phyloP scores from a whole-genome alignment of 805 yeast genomes.

The Ogataea chonburiensis region DNA sequence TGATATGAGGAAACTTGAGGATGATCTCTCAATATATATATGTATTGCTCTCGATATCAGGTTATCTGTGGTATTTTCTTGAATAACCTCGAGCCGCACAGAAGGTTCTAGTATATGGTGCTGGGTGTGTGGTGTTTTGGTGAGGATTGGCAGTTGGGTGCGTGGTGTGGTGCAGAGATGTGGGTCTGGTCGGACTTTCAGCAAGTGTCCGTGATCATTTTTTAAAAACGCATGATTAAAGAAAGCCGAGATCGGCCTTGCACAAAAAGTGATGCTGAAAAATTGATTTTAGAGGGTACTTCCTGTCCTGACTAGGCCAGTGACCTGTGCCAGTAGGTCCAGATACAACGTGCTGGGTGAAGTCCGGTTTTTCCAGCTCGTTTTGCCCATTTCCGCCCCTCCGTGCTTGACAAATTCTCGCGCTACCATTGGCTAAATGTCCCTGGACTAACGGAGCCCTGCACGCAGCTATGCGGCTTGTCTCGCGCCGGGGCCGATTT shows the following conservation, averaged over 20 bases:
- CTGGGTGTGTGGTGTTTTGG: slow-evolving; percentile 1
- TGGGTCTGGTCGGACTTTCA: slow-evolving; percentile 5
- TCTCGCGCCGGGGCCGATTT: slow-evolving; percentile 15
- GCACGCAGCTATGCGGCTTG: slow-evolving; percentile 16
- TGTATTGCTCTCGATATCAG: not conserved
- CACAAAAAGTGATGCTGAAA: not conserved
- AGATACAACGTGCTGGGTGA: too few species aligned
- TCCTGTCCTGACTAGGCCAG: too few species aligned
- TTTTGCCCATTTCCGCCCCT: not conserved
- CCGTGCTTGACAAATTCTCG: slow-evolving; percentile 16
- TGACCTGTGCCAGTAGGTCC: too few species aligned
- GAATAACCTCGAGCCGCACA: slow-evolving; percentile 8
- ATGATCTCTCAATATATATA: slow-evolving; percentile 1
- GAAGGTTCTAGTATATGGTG: slow-evolving; percentile 8
- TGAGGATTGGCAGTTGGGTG: too few species aligned
- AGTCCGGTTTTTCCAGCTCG: not conserved
- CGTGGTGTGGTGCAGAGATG: slow-evolving; percentile 3
- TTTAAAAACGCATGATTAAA: not conserved
- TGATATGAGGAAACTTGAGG: slow-evolving; percentile 18
- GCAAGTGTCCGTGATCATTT: slow-evolving; percentile 2
- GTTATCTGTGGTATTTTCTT: not conserved
- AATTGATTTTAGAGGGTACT: not conserved
- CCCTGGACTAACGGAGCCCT: slow-evolving; percentile 14
- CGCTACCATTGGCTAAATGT: slow-evolving; percentile 16
- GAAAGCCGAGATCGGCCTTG: slow-evolving; percentile 11